phyloP scores from a whole-genome alignment of 768 basidiomycete species.

The Russula lepida region DNA sequence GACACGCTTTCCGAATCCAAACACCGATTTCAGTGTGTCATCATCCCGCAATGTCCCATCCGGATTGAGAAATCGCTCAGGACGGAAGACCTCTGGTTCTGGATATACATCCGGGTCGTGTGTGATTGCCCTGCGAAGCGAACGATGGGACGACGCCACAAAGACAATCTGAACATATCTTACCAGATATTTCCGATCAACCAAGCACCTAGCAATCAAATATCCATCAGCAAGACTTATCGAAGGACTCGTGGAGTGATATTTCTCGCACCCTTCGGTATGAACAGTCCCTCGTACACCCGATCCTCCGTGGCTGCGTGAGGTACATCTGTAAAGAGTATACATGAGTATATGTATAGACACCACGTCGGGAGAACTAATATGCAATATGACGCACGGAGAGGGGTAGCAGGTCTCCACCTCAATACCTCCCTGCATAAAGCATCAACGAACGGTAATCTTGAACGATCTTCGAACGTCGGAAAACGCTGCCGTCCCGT shows the following conservation, averaged over 20 bases:
- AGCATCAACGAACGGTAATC: constrained; percentile 12
- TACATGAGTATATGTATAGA: not conserved
- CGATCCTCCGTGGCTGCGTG: constrained; percentile 5
- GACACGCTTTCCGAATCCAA: constrained; percentile 3
- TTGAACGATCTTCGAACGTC: constrained; percentile 1
- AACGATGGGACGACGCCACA: not conserved
- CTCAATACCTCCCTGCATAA: constrained; percentile 5
- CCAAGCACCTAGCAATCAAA: not conserved
- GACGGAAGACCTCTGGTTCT: constrained; percentile 5
- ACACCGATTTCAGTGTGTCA: not conserved
- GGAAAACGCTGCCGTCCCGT: constrained; percentile 6
- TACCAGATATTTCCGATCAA: not conserved
- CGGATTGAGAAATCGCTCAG: not conserved
- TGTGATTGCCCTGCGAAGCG: constrained; percentile 3
- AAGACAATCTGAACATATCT: not conserved
- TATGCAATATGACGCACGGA: not conserved
- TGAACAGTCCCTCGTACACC: constrained; percentile 8
- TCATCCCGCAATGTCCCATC: not conserved
- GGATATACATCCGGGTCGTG: constrained; percentile 5
- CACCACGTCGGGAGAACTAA: not conserved
- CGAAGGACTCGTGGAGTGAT: not conserved
- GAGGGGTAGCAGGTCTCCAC: not conserved
- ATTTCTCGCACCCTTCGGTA: constrained; percentile 11
- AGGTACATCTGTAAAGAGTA: not conserved
- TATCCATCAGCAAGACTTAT: not conserved